Conservation (phyloP, 2,329 filamentous ascomycete genomes). For the Dothideomycetidae sp. region DNA sequence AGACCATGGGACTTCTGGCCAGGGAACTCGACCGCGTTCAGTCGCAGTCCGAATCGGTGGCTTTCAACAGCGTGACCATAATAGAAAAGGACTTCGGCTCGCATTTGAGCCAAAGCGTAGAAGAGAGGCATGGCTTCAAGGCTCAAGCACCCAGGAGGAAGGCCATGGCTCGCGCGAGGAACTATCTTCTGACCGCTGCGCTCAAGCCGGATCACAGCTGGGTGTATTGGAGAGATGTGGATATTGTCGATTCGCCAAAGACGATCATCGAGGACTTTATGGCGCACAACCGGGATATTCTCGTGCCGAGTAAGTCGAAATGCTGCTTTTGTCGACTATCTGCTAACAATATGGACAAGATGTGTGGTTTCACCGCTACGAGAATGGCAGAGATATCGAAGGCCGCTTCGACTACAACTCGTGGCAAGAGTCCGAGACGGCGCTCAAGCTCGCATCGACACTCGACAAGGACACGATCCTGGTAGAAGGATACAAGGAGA, state of each 20-base stretch:
- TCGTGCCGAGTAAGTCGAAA: constrained; percentile 71
- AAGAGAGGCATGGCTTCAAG: constrained; percentile 71
- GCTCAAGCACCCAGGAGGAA: constrained; percentile 84
- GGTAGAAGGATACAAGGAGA: constrained; percentile 92
- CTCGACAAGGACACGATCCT: constrained; percentile 71
- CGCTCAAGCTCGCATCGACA: constrained; percentile 54
- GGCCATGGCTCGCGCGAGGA: constrained; percentile 77
- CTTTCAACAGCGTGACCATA: constrained; percentile 73
- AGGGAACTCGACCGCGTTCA: constrained; percentile 82
- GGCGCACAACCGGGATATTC: constrained; percentile 78
- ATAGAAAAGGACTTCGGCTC: constrained; percentile 85
- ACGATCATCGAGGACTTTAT: constrained; percentile 91
- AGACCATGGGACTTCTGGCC: constrained; percentile 75
- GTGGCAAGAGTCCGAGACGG: constrained; percentile 88
- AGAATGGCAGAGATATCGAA: constrained; percentile 68
- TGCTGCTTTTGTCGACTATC: neutral
- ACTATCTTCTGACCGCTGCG: constrained; percentile 73
- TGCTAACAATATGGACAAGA: constrained; percentile 38
- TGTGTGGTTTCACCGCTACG: constrained; percentile 91
- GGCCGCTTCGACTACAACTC: constrained; percentile 99
- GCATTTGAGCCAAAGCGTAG: constrained; percentile 59
- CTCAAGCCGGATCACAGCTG: constrained; percentile 90
- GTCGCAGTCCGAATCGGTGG: constrained; percentile 55
- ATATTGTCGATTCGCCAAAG: constrained; percentile 80
- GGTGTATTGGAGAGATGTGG: constrained; percentile 98